phyloP scores from a whole-genome alignment of 306 rosid species.

The Morella rubra region DNA sequence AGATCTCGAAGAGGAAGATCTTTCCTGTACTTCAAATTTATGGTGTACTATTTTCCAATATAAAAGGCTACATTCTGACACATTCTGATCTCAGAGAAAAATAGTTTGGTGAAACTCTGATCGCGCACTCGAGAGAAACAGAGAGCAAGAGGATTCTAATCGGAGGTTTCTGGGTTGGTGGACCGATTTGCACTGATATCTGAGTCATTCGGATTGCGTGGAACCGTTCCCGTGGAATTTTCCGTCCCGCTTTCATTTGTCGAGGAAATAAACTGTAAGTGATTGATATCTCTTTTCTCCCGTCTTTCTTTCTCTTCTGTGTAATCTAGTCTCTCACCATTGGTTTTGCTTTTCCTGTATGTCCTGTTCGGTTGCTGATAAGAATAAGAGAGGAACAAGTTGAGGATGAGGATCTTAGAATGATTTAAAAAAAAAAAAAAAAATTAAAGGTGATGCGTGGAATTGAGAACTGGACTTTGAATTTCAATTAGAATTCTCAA shows the following conservation, averaged over 20 bases:
- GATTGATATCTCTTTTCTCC: neutral
- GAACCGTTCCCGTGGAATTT: slow-evolving; percentile 45
- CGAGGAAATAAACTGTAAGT: slow-evolving; percentile 26
- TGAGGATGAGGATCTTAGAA: neutral
- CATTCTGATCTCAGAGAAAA: neutral
- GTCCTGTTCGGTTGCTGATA: neutral
- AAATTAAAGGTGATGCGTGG: no score
- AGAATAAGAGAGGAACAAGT: neutral
- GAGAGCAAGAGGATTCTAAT: slow-evolving; percentile 9
- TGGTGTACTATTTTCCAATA: neutral
- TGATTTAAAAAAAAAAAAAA: no score
- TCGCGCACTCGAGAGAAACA: neutral
- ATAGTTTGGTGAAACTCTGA: neutral
- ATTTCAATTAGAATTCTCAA: no score
- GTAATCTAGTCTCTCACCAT: no score
- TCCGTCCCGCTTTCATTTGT: neutral
- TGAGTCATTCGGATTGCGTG: slow-evolving; percentile 50
- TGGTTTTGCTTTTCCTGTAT: no score
- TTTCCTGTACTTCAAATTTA: neutral
- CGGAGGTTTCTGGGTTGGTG: slow-evolving; percentile 50
- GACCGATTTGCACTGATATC: slow-evolving; percentile 44
- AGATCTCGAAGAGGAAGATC: slow-evolving; percentile 31
- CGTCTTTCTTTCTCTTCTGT: no score
- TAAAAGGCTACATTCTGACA: neutral
- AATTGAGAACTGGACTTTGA: no score